phyloP scores from a whole-genome alignment of 257 asterid genomes.

The Nicotiana noctiflora region DNA sequence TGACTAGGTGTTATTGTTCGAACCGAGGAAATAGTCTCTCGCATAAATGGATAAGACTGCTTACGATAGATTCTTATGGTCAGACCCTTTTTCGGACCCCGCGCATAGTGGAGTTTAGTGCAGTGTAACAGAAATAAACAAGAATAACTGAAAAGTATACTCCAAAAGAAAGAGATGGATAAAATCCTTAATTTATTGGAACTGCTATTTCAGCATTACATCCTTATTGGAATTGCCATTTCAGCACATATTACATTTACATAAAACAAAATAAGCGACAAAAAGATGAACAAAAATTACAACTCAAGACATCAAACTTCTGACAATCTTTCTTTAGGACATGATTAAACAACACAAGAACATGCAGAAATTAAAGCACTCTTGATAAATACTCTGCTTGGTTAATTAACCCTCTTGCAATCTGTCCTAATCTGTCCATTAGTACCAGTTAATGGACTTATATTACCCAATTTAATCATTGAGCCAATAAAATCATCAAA shows the following conservation, averaged over 20 bases:
- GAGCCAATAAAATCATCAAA: conserved; percentile 49
- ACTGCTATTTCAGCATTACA: neutral
- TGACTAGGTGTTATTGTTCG: too few species aligned
- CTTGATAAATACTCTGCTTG: neutral
- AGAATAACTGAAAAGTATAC: neutral
- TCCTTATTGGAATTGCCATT: neutral
- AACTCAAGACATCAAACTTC: neutral
- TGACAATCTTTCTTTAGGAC: neutral
- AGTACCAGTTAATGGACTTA: conserved; percentile 46
- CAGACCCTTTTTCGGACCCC: too few species aligned
- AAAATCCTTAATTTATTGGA: neutral
- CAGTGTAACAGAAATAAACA: neutral
- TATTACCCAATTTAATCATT: conserved; percentile 69
- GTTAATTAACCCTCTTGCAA: conserved; percentile 52
- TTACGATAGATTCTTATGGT: too few species aligned
- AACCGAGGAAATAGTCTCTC: too few species aligned
- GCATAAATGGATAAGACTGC: too few species aligned
- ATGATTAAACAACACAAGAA: neutral
- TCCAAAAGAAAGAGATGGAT: neutral
- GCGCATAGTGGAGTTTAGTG: too few species aligned
- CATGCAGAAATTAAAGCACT: neutral
- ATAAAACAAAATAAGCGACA: neutral
- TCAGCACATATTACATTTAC: neutral
- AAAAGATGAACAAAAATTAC: neutral
- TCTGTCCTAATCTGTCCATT: conserved; percentile 59